Conservation (phyloP, 352 stramenopile genomes). For the Phytopythium mirpurense region DNA sequence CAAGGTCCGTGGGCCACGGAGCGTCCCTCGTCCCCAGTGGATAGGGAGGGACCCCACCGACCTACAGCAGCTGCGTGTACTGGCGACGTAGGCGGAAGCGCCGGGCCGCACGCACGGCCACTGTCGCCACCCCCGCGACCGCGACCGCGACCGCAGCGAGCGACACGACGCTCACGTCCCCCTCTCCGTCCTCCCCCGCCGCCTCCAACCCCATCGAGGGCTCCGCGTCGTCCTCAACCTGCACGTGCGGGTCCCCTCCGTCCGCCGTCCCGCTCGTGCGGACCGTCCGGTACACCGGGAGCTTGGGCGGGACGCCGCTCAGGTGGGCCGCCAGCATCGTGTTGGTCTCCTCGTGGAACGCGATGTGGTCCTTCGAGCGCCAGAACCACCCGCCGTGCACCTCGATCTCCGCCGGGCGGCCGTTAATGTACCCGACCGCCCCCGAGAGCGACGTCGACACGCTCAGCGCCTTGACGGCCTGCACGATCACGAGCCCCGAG, state of each 20-base stretch:
- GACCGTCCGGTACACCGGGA: constrained; percentile 24
- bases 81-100: constrained; percentile 40
- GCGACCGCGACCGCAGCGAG: constrained; percentile 9
- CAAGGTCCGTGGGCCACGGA: no score
- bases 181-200: no score
- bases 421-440: constrained; percentile 48
- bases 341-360: constrained; percentile 32
- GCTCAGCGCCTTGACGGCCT: constrained; percentile 40
- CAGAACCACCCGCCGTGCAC: constrained; percentile 54
- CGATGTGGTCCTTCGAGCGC: constrained; percentile 31
- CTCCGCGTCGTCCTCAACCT: constrained; percentile 13
- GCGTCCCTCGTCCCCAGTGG: no score
- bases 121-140: constrained; percentile 20
- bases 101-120: constrained; percentile 34
- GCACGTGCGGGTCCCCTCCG: constrained; percentile 26
- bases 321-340: constrained; percentile 30
- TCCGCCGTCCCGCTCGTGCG: constrained; percentile 18
- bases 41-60: no score
- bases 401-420: constrained; percentile 29
- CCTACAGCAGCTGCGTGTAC: constrained; percentile 49
- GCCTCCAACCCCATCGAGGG: no score
- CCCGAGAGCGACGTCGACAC: constrained; percentile 44
- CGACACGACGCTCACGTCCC: not conserved
- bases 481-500: constrained; percentile 37
- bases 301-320: constrained; percentile 16